A percentile compares a stretch with the other conserved stretches of the same genome.
Evolutionary conservation across 2,329 filamentous ascomycete species (phyloP).

Genomic region (Phialophora tarda): DNA sequence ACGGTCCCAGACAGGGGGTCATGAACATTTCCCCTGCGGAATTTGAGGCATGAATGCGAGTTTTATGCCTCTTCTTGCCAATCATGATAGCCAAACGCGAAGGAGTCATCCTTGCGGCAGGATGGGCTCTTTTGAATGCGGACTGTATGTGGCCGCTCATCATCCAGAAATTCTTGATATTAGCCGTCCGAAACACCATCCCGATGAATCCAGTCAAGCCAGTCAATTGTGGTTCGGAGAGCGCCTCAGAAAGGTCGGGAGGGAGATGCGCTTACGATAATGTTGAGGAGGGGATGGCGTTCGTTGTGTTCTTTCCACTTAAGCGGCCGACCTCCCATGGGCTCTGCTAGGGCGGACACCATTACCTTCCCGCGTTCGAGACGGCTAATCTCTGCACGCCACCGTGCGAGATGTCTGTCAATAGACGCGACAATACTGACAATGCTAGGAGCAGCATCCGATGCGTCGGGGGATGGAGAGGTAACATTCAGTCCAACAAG

Average conservation of each 20-base stretch:
- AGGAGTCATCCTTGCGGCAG: conserved; percentile 53
- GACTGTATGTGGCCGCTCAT: conserved; percentile 65
- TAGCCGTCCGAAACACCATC: conserved; percentile 87
- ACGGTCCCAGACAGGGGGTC: conserved; percentile 74
- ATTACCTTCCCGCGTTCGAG: conserved; percentile 67
- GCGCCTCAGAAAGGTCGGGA: background rate
- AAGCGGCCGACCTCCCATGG: conserved; percentile 69
- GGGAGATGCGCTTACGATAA: background rate
- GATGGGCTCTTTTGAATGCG: conserved; percentile 68
- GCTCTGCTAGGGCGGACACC: conserved; percentile 65
- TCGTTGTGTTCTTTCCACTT: conserved; percentile 69
- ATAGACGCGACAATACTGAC: conserved; percentile 80
- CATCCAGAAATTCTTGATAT: conserved; percentile 69
- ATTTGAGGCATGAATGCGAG: conserved; percentile 77
- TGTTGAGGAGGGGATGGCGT: conserved; percentile 57
- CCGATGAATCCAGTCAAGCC: conserved; percentile 69
- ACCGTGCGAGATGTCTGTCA: conserved; percentile 73
- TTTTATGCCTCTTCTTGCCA: conserved; percentile 88
- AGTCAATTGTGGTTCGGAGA: background rate
- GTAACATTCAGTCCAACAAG: conserved; percentile 88
- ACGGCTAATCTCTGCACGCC: conserved; percentile 72
- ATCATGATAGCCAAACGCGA: conserved; percentile 75
- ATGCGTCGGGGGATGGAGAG: conserved; percentile 74
- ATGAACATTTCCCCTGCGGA: conserved; percentile 60
- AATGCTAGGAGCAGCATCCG: conserved; percentile 69